A percentile compares a stretch with the other conserved stretches of the same genome.
Conservation (phyloP, 192 early-diverging fungal species). For the Coemansia sp. region DNA sequence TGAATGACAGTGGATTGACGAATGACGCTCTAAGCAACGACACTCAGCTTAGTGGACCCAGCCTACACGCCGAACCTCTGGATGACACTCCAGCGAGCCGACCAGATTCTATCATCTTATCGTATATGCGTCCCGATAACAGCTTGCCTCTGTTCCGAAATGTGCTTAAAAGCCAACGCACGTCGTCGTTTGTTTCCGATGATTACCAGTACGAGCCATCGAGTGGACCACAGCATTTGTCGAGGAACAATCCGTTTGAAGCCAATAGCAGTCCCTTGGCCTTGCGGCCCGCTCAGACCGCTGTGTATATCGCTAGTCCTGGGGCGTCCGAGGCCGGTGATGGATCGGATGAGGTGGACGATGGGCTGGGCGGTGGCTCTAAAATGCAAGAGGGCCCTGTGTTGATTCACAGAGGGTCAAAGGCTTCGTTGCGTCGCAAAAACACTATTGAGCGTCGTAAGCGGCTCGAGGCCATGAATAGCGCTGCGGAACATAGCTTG, state of each 20-base stretch:
- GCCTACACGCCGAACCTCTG: conserved; percentile 38
- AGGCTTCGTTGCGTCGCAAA: conserved; percentile 51
- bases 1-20: conserved; percentile 8
- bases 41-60: conserved; percentile 42
- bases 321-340: neutral
- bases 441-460: conserved; percentile 43
- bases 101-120: conserved; percentile 37
- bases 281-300: neutral
- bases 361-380: neutral
- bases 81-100: conserved; percentile 10
- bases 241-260: conserved; percentile 23
- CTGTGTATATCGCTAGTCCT: conserved; percentile 37
- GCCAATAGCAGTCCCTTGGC: conserved; percentile 8
- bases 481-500: neutral
- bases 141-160: conserved; percentile 15
- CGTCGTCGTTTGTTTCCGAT: conserved; percentile 43
- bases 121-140: conserved; percentile 45
- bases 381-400: conserved; percentile 23
- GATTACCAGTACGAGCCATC: conserved; percentile 52
- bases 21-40: conserved; percentile 22
- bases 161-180: conserved; percentile 22
- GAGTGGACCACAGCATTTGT: neutral
- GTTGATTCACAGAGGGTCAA: conserved; percentile 51
- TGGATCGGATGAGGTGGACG: conserved; percentile 6
- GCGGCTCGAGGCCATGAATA: neutral